These are phyloP conservation scores for Talaromyces sp. DNA, from an alignment of 2,329 filamentous ascomycete species.

Conservation along the genomic window DNA sequence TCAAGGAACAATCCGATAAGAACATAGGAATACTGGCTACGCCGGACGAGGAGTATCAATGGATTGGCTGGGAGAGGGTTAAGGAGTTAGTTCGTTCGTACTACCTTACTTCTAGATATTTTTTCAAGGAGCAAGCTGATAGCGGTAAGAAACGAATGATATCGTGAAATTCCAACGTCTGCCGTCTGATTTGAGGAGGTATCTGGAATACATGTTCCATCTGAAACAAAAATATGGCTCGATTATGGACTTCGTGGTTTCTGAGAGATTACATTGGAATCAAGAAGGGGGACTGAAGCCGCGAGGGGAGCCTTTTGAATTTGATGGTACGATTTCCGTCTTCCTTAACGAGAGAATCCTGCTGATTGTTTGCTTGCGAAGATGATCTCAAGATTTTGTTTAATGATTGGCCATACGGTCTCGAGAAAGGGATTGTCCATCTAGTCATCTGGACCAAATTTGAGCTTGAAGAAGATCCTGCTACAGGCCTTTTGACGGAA, in stretches of 20 bases:
- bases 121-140: background rate
- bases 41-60: constrained; percentile 62
- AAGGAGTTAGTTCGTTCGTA: constrained; percentile 55
- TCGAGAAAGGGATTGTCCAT: constrained; percentile 74
- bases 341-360: background rate
- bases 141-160: constrained; percentile 54
- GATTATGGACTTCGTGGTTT: constrained; percentile 72
- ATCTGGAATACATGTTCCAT: constrained; percentile 65
- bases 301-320: constrained; percentile 32
- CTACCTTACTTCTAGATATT: too few relatives aligned
- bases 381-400: constrained; percentile 70
- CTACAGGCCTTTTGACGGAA: constrained; percentile 64
- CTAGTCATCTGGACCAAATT: constrained; percentile 95
- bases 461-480: constrained; percentile 65
- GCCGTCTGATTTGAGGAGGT: constrained; percentile 74
- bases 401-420: constrained; percentile 94
- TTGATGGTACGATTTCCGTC: constrained; percentile 29
- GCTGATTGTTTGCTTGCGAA: constrained; percentile 24
- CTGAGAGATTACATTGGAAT: constrained; percentile 67
- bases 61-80: constrained; percentile 68
- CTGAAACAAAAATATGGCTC: constrained; percentile 68
- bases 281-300: constrained; percentile 38
- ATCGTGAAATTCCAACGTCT: constrained; percentile 73
- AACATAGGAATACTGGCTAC: constrained; percentile 68
- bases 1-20: constrained; percentile 62